Evolutionary conservation across 2,329 filamentous ascomycete genomes (phyloP), one percentile per base, ranked within the genome.

Genomic region (Penicillium sp.): DNA sequence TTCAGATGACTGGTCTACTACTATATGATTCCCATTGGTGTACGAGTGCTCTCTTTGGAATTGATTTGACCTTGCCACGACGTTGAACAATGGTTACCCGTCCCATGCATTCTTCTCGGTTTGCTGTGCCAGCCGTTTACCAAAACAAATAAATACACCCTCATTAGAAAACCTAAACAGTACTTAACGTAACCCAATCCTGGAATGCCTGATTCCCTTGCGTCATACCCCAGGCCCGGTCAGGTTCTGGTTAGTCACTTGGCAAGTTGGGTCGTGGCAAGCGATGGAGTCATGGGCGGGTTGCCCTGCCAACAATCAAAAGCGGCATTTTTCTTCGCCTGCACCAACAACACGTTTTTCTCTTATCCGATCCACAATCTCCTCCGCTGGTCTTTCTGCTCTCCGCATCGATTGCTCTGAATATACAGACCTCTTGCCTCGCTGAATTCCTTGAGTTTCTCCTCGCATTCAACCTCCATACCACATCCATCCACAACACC

Each of bases 281-380:
- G 31, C 31, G 31, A 31, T 31, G 42, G 15, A 49, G 34, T 41
- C 31, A 52, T 41, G 34, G 31, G 35, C 17, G 17, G 38, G 75
- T 77, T 78, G 75, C 75, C 70, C 61, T 65, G 72, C 64, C 73
- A 76, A 78, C 75, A 76, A 78, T 78, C 75, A 20, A 39, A 60
- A 64, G 52, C 61, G 60, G 60, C 62, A 63, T 67, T 66, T 66
- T 66, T 72, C 61, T 61, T 64, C 60, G 56, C 59, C 58, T 51
- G 57, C 63, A 64, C 58, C 60, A 63, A 67, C 65, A 67, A 65
- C 62, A 63, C 64, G 59, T 64, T 70, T 70, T 67, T 63, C 63
- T 63, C 64, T 68, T 69, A 68, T 67, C 59, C 63, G 59, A 64
- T 63, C 55, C 51, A 31, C 39, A 28, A 17, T 20, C 51, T 53